Conservation (phyloP, 805 yeast genomes). For the Wickerhamomyces queroliae region DNA sequence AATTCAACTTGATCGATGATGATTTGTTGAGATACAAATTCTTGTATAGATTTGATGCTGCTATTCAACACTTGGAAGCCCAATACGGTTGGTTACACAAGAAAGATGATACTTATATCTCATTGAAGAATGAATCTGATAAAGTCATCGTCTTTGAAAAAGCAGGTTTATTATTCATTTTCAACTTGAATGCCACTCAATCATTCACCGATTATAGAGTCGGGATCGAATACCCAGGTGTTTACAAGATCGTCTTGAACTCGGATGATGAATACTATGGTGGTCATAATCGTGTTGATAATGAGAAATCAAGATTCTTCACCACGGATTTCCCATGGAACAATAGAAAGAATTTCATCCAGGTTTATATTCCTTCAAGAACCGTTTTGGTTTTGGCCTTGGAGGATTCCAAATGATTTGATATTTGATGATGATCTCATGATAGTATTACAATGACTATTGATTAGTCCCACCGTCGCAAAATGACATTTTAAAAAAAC, state of each 20-base stretch:
- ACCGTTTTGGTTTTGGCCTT: constrained; percentile 55
- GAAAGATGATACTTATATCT: constrained; percentile 74
- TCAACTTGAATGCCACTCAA: constrained; percentile 84
- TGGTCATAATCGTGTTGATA: constrained; percentile 74
- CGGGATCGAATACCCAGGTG: constrained; percentile 82
- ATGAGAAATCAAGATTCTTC: constrained; percentile 41
- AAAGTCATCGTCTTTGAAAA: constrained; percentile 88
- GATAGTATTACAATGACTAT: background rate
- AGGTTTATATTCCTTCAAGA: constrained; percentile 79
- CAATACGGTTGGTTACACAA: constrained; percentile 64
- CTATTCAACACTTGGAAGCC: constrained; percentile 74
- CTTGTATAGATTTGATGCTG: constrained; percentile 76
- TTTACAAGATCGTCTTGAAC: constrained; percentile 67
- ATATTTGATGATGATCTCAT: background rate
- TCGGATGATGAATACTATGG: constrained; percentile 70
- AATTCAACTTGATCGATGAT: constrained; percentile 83
- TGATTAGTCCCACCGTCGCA: background rate
- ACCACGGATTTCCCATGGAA: constrained; percentile 82
- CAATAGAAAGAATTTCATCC: constrained; percentile 65
- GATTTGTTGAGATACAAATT: constrained; percentile 72
- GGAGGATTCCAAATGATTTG: constrained; percentile 5
- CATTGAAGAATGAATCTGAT: constrained; percentile 84
- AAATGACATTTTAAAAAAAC: too few species aligned
- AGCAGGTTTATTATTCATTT: constrained; percentile 75
- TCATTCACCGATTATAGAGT: constrained; percentile 83